Base-by-base conservation (phyloP, 2,329 filamentous ascomycete species). In the Paramyrothecium sp. region DNA sequence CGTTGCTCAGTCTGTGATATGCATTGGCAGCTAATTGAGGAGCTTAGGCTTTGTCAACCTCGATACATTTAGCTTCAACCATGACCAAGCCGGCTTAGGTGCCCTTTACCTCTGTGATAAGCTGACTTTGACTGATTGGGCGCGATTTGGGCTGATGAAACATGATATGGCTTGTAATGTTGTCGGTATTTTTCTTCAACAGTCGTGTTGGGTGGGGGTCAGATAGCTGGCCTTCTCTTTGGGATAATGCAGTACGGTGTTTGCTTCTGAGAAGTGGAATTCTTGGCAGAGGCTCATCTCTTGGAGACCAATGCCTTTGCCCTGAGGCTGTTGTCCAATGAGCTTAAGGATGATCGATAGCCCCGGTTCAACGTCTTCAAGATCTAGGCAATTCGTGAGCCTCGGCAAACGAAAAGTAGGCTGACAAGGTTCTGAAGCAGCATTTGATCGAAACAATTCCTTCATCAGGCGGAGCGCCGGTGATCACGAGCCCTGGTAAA, bases 31-130 rank as follows among this genome's bases (percentile, higher is more conserved):
- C n/a, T n/a, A n/a, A n/a, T n/a, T 80, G 75, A 0, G 75, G 74
- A 0, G 78, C 80, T 48, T 86, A 83, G 0, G 84, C 80, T 8
- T 84, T 86, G 63, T 94, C 90, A 1, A 96, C 88, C 55, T 96
- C 89, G 0, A 96, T 93, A 64, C 92, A 94, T 64, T 95, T 92
- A 23, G 84, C 86, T 68, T 98, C 93, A 0, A 97, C 90, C 86
- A 95, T 91, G 0, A 92, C 88, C 0, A 97, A 74, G 0, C 90
- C 91, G 0, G 88, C 87, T 65, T 96, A 96, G 3, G 94, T 95
- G 0, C 87, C 87, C 57, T 92, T 92, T 0, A 96, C 89, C 65
- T 97, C 92, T 0, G 87, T 86, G 0, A 91, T 85, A 0, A 97
- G 79, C 63, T 96, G 89, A 1, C 92, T 88, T 59, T 91, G 87